Conservation (phyloP, 2,329 filamentous ascomycete genomes). For the Neurospora crassa region DNA sequence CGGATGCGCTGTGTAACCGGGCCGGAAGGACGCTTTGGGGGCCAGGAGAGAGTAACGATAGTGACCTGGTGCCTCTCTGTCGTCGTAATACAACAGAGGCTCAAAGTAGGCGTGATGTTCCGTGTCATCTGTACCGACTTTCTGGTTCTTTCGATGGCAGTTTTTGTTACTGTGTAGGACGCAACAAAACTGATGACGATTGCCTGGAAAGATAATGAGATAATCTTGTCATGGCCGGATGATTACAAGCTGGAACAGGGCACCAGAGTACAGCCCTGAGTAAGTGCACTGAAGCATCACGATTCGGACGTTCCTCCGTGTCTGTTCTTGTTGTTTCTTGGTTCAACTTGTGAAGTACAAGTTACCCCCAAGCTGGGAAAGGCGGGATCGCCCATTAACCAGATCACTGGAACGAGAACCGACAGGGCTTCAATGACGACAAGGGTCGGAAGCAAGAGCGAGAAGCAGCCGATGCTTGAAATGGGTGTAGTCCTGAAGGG, state of each 20-base stretch:
- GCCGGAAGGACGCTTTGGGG: not conserved
- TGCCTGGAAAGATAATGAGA: not conserved
- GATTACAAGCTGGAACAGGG: not conserved
- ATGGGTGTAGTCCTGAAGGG: not conserved
- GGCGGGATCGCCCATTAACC: not conserved
- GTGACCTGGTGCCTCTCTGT: not conserved
- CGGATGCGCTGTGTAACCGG: not conserved
- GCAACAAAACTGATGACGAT: not conserved
- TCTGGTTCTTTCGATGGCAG: not conserved
- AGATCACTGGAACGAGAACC: not conserved
- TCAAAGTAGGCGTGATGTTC: not conserved
- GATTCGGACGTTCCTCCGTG: not conserved
- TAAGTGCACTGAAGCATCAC: not conserved
- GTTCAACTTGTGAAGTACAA: not conserved
- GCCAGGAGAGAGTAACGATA: not conserved
- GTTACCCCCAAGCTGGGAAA: not conserved
- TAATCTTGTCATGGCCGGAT: not conserved
- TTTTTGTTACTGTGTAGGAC: not conserved
- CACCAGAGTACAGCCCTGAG: not conserved
- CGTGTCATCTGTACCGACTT: not conserved
- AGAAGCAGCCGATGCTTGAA: not conserved
- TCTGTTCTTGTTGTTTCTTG: not conserved
- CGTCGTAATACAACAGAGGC: not conserved
- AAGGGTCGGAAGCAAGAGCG: not conserved
- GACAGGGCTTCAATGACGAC: not conserved